Percentiles rank a stretch among this genome's conserved stretches.
These are phyloP conservation scores for Fraxinus dipetala DNA, from an alignment of 305 asterid genomes.

Conservation along the genomic window DNA sequence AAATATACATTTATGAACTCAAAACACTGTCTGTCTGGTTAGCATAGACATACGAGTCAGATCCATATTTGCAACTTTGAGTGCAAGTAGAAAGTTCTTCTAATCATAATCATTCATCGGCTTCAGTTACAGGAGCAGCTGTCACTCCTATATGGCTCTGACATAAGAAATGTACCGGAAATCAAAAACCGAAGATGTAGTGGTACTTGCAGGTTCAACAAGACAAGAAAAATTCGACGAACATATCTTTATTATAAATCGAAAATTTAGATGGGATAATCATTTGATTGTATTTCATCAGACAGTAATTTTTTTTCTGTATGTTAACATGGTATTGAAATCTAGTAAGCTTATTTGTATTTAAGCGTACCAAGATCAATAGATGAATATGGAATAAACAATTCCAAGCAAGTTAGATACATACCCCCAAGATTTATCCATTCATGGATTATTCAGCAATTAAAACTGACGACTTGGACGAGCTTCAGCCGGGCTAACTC, in stretches of 20 bases:
- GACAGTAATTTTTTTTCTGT: neutral
- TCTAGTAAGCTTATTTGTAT: neutral
- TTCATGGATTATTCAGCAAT: neutral
- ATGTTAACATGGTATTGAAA: neutral
- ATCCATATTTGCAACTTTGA: slow-evolving; percentile 23
- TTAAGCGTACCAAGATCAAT: neutral
- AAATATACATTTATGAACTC: slow-evolving; percentile 26
- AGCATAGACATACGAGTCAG: slow-evolving; percentile 16
- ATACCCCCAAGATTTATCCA: neutral
- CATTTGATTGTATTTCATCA: neutral
- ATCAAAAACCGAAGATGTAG: neutral
- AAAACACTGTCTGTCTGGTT: slow-evolving; percentile 19
- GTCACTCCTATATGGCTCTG: slow-evolving; percentile 11
- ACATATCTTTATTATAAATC: neutral
- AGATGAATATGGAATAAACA: slow-evolving; percentile 1
- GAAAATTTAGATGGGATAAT: neutral
- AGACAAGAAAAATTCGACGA: neutral
- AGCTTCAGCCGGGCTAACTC: slow-evolving; percentile 47
- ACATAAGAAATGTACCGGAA: neutral
- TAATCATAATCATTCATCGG: slow-evolving; percentile 1
- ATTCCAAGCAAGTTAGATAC: neutral
- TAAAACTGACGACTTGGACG: slow-evolving; percentile 44
- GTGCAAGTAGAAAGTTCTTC: slow-evolving; percentile 20
- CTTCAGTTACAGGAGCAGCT: neutral
- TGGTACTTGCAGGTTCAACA: neutral